Percentiles rank a stretch among this genome's conserved stretches.
Evolutionary conservation across 169 alveolate genomes (phyloP).

Genomic region (Miamiensis avidus): DNA sequence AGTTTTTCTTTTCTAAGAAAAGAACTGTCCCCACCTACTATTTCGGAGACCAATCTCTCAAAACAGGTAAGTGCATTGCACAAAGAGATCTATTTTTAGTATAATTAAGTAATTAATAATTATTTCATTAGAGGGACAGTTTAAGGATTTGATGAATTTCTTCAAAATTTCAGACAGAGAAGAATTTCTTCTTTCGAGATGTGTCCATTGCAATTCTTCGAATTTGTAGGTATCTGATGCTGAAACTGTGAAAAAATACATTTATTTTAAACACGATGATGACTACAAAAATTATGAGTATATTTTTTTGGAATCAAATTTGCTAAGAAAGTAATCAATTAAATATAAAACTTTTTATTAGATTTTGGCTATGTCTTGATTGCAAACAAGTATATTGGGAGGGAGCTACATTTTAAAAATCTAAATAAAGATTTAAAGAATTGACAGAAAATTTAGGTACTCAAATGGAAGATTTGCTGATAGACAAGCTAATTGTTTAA

Average conservation of each 20-base stretch:
- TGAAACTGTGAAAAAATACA: not conserved
- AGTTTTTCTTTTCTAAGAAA: slow-evolving; percentile 9
- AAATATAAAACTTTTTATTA: not conserved
- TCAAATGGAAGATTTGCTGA: not conserved
- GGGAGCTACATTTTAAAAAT: slow-evolving; percentile 31
- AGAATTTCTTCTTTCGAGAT: slow-evolving; percentile 15
- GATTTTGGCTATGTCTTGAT: slow-evolving; percentile 27
- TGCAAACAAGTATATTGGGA: slow-evolving; percentile 46
- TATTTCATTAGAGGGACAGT: slow-evolving; percentile 15
- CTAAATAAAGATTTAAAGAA: slow-evolving; percentile 24
- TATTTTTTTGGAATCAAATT: not conserved
- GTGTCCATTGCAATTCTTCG: slow-evolving; percentile 33
- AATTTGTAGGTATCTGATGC: not conserved
- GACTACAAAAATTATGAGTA: slow-evolving; percentile 23
- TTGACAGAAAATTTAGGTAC: not conserved
- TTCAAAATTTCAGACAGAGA: slow-evolving; percentile 10
- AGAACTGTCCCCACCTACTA: slow-evolving; percentile 19
- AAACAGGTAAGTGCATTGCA: slow-evolving; percentile 11
- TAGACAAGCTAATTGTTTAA: not conserved
- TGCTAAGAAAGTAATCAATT: not conserved
- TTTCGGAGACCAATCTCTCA: slow-evolving; percentile 5
- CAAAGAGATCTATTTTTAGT: no score
- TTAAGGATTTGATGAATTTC: slow-evolving; percentile 18
- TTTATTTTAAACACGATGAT: slow-evolving; percentile 25
- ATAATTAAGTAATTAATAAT: not conserved